phyloP scores from a whole-genome alignment of 345 rosid genomes.

The Erucastrum elatum region DNA sequence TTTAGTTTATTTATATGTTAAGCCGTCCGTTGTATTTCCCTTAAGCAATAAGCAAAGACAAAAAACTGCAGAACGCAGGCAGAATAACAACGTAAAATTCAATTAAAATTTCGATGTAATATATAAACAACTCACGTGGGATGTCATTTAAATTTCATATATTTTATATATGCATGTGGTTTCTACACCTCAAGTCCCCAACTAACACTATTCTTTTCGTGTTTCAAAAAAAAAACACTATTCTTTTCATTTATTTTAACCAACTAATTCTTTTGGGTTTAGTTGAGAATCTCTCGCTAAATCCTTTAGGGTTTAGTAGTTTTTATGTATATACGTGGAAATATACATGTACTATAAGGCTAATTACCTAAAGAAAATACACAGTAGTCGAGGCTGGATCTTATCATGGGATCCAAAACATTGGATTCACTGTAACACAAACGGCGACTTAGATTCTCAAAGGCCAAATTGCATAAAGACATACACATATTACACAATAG shows the following conservation, averaged over 20 bases:
- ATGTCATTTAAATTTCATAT: slow-evolving; percentile 5
- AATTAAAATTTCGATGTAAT: not conserved
- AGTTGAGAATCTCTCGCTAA: not conserved
- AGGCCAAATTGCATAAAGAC: not conserved
- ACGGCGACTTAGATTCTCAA: slow-evolving; percentile 30
- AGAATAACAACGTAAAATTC: not conserved
- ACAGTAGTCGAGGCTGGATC: slow-evolving; percentile 35
- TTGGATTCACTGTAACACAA: slow-evolving; percentile 39
- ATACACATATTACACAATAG: too few relatives aligned
- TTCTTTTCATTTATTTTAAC: not conserved
- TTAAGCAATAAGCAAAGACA: not conserved
- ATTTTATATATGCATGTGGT: slow-evolving; percentile 12
- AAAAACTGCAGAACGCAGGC: not conserved
- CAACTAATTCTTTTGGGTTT: slow-evolving; percentile 9
- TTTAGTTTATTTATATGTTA: not conserved
- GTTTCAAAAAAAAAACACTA: too few relatives aligned
- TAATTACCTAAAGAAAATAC: not conserved
- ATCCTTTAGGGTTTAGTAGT: too few relatives aligned
- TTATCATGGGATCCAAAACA: slow-evolving; percentile 34
- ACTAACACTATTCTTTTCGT: slow-evolving; percentile 18
- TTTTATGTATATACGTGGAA: not conserved
- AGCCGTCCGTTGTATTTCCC: not conserved
- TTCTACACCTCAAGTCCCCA: slow-evolving; percentile 27
- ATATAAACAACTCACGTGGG: slow-evolving; percentile 22
- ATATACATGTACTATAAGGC: not conserved